Evolutionary conservation across 129 eudicot species (phyloP).

Genomic region (Pittosporum tobira): DNA sequence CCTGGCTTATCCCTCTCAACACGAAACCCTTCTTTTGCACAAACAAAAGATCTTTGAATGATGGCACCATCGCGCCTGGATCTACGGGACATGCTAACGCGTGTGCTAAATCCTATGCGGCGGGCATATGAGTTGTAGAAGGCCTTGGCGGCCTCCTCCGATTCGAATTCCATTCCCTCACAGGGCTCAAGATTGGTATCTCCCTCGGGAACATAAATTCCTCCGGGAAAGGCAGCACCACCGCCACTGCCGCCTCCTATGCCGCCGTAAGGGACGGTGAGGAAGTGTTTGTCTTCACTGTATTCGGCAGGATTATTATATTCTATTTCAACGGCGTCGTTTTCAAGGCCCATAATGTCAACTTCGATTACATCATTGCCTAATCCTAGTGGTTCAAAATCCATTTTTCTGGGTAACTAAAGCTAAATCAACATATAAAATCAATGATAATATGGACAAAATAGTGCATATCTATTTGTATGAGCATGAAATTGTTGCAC

Average conservation of each 20-base stretch:
- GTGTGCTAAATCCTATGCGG: slow-evolving; percentile 33
- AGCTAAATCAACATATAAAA: not conserved
- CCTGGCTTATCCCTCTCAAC: slow-evolving; percentile 13
- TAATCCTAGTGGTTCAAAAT: slow-evolving; percentile 15
- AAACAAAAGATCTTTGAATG: slow-evolving; percentile 30
- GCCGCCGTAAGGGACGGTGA: not conserved
- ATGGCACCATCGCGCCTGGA: slow-evolving; percentile 35
- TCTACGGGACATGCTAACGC: slow-evolving; percentile 32
- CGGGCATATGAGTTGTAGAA: slow-evolving; percentile 38
- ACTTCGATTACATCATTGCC: slow-evolving; percentile 21
- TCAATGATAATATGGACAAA: not conserved
- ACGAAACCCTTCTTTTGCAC: slow-evolving; percentile 34
- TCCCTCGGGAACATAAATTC: slow-evolving; percentile 4
- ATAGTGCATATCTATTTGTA: not conserved
- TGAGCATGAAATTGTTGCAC: not conserved
- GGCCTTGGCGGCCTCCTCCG: slow-evolving; percentile 34
- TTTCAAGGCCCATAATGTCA: slow-evolving; percentile 21
- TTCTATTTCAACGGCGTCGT: slow-evolving; percentile 6
- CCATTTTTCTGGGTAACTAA: slow-evolving; percentile 2
- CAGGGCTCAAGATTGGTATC: slow-evolving; percentile 24
- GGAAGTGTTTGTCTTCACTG: slow-evolving; percentile 9
- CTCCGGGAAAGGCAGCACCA: slow-evolving; percentile 8
- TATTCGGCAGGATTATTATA: slow-evolving; percentile 4
- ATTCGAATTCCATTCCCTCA: slow-evolving; percentile 41
- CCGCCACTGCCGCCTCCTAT: not conserved